Evolutionary conservation across 2,329 filamentous ascomycete species (phyloP).

Genomic region (Alternaria triticina): DNA sequence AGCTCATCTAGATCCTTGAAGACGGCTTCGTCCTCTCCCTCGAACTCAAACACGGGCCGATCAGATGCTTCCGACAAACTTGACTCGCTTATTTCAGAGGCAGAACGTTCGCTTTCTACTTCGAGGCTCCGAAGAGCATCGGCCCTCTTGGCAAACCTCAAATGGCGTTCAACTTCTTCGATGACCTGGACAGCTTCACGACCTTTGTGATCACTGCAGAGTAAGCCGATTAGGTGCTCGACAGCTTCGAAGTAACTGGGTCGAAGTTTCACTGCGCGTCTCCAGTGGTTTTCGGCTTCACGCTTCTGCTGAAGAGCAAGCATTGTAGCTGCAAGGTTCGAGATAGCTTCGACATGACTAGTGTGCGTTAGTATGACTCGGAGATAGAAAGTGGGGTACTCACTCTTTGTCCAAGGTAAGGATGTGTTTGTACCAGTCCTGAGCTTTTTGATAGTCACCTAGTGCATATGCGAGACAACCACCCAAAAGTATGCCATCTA

Average conservation of each 20-base stretch:
- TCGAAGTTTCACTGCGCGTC: conserved; percentile 78
- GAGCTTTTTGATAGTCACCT: conserved; percentile 78
- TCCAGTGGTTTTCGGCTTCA: conserved; percentile 87
- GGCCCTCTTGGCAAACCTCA: conserved; percentile 60
- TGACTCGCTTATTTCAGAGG: conserved; percentile 63
- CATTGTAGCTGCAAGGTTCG: conserved; percentile 88
- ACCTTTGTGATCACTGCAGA: conserved; percentile 81
- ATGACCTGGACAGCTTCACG: conserved; percentile 89
- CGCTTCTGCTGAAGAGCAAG: conserved; percentile 81
- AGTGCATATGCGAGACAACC: conserved; percentile 92
- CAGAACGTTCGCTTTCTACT: conserved; percentile 65
- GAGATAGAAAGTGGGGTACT: conserved; percentile 19
- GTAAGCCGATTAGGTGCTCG: conserved; percentile 87
- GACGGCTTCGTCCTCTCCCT: conserved; percentile 51
- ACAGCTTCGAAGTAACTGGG: conserved; percentile 94
- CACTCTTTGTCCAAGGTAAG: conserved; percentile 64
- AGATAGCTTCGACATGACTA: conserved; percentile 90
- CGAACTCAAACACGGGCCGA: conserved; percentile 61
- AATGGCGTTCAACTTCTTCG: conserved; percentile 77
- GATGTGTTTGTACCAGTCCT: conserved; percentile 76
- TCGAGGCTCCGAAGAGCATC: conserved; percentile 59
- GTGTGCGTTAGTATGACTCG: conserved; percentile 15
- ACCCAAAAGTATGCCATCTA: conserved; percentile 88
- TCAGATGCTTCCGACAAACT: conserved; percentile 64
- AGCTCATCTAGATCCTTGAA: conserved; percentile 49